These are phyloP conservation scores for Centaurea solstitialis DNA, from an alignment of 129 eudicot genomes.

Conservation along the genomic window DNA sequence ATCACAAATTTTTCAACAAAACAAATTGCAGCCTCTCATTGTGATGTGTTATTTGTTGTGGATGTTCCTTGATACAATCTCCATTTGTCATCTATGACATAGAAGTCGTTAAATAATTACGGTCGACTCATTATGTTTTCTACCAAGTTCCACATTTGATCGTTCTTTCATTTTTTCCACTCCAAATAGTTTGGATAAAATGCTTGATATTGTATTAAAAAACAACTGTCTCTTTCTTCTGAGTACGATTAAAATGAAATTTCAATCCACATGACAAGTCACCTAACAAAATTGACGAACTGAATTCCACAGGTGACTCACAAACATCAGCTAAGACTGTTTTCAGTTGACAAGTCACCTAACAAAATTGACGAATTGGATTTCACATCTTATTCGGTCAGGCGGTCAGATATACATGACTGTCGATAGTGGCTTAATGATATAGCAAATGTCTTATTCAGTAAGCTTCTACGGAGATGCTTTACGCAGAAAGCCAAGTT, in stretches of 20 bases:
- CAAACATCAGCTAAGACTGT: too few relatives aligned
- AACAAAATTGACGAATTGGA: too few relatives aligned
- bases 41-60: neutral
- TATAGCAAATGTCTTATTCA: too few relatives aligned
- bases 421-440: too few relatives aligned
- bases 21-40: too few relatives aligned
- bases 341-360: too few relatives aligned
- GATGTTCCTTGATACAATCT: neutral
- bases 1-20: too few relatives aligned
- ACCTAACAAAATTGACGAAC: neutral
- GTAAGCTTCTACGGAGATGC: too few relatives aligned
- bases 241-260: neutral
- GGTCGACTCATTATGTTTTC: neutral
- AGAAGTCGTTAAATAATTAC: neutral
- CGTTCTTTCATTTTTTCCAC: neutral
- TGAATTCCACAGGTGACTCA: neutral
- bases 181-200: neutral
- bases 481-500: too few relatives aligned
- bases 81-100: neutral
- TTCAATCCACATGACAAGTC: neutral
- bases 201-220: neutral
- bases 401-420: too few relatives aligned
- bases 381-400: too few relatives aligned
- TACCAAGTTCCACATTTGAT: neutral
- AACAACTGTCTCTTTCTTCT: neutral